phyloP scores from a whole-genome alignment of 495 filamentous ascomycete genomes.

The Staphylotrichum tortipilum region DNA sequence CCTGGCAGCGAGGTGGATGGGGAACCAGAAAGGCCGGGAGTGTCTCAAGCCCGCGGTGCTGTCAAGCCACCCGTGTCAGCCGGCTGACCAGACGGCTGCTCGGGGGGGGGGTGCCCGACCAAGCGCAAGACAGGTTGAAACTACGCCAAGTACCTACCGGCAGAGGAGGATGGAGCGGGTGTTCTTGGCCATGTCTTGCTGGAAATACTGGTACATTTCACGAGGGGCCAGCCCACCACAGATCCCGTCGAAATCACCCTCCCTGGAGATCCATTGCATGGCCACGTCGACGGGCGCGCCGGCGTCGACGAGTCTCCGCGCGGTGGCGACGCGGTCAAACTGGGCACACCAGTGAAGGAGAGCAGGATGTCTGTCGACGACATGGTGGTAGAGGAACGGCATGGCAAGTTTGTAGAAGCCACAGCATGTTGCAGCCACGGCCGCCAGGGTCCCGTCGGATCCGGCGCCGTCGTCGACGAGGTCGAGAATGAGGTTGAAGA shows the following conservation, averaged over 20 bases:
- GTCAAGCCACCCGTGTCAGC: not conserved
- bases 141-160: too few species aligned
- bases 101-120: too few species aligned
- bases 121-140: too few species aligned
- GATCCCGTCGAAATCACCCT: not conserved
- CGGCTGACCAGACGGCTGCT: not conserved
- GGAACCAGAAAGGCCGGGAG: not conserved
- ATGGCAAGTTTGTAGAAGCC: not conserved
- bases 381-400: not conserved
- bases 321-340: not conserved
- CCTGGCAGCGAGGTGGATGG: not conserved
- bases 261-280: not conserved
- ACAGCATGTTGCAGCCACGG: conserved; percentile 2
- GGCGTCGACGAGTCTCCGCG: not conserved
- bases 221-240: not conserved
- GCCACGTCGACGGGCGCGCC: not conserved
- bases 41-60: not conserved
- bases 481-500: not conserved
- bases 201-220: not conserved
- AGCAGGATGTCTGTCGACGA: not conserved
- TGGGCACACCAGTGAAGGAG: conserved; percentile 8
- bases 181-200: too few species aligned
- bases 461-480: not conserved
- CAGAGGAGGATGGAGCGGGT: too few species aligned
- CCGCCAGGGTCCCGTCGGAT: not conserved